Percentiles rank a stretch among this genome's conserved stretches.
Conservation (phyloP, 768 basidiomycete genomes). For the Suillus americanus region DNA sequence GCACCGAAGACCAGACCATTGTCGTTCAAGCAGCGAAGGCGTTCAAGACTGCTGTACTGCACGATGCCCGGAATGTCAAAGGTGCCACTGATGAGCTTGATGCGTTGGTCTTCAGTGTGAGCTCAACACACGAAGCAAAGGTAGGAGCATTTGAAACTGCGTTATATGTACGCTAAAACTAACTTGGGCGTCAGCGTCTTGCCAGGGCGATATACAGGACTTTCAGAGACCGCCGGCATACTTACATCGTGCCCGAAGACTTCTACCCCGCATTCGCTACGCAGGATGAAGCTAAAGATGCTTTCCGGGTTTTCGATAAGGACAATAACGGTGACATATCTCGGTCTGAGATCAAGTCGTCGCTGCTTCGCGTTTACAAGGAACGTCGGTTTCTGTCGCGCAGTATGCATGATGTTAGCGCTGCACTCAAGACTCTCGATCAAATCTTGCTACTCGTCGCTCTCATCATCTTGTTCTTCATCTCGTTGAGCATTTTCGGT, state of each 20-base stretch:
- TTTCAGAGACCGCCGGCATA: constrained; percentile 54
- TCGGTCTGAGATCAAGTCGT: constrained; percentile 71
- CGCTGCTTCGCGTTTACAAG: constrained; percentile 69
- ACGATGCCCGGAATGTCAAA: constrained; percentile 72
- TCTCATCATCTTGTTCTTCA: constrained; percentile 64
- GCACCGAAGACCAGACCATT: constrained; percentile 37
- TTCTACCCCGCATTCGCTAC: constrained; percentile 68
- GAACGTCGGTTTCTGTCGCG: constrained; percentile 75
- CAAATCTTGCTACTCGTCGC: constrained; percentile 63
- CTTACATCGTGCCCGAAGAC: constrained; percentile 65
- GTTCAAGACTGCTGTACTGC: constrained; percentile 66
- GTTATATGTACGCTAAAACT: constrained; percentile 1
- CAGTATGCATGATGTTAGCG: constrained; percentile 74
- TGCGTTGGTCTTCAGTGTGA: constrained; percentile 52
- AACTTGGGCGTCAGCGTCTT: constrained; percentile 45
- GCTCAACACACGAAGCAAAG: constrained; percentile 66
- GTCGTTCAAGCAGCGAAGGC: constrained; percentile 60
- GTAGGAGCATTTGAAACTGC: constrained; percentile 27
- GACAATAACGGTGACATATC: constrained; percentile 79
- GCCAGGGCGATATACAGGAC: constrained; percentile 65
- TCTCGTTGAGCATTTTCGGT: constrained; percentile 71
- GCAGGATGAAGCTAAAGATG: constrained; percentile 54
- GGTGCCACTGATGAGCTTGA: constrained; percentile 45
- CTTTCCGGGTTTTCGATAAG: constrained; percentile 75
- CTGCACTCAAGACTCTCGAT: constrained; percentile 65